Evolutionary conservation across 768 basidiomycete genomes (phyloP).

Genomic region (Plicaturopsis crispa): DNA sequence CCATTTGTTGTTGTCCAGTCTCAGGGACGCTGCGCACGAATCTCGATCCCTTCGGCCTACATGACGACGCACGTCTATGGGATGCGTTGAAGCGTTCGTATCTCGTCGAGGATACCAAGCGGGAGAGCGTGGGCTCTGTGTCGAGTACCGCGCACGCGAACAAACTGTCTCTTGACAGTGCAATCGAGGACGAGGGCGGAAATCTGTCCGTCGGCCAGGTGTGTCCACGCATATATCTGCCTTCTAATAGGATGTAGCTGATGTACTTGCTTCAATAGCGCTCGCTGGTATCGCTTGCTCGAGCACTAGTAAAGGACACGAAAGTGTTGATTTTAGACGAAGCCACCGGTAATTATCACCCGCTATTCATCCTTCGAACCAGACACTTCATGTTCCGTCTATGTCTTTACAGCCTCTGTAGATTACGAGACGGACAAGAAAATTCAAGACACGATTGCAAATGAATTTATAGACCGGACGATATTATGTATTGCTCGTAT

Average conservation of each 20-base stretch:
- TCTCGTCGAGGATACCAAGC: conserved; percentile 52
- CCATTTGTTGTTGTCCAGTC: conserved; percentile 31
- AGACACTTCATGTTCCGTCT: not conserved
- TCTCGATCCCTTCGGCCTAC: conserved; percentile 80
- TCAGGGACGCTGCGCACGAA: conserved; percentile 81
- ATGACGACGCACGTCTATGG: conserved; percentile 79
- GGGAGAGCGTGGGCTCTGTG: conserved; percentile 20
- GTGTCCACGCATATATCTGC: conserved; percentile 10
- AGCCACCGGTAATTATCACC: conserved; percentile 52
- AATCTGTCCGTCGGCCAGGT: conserved; percentile 76
- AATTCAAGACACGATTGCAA: conserved; percentile 85
- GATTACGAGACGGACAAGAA: conserved; percentile 87
- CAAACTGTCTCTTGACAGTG: conserved; percentile 76
- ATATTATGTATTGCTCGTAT: conserved; percentile 82
- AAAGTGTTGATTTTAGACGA: conserved; percentile 86
- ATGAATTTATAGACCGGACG: conserved; percentile 78
- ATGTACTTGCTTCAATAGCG: conserved; percentile 39
- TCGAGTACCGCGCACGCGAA: conserved; percentile 32
- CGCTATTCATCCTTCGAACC: not conserved
- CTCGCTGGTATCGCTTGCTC: conserved; percentile 78
- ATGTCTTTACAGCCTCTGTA: conserved; percentile 51
- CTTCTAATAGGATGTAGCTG: conserved; percentile 7
- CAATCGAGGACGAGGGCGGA: conserved; percentile 80
- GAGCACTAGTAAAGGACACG: conserved; percentile 82
- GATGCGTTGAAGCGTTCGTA: conserved; percentile 84